A percentile compares a stretch with the other conserved stretches of the same genome.
Conservation (phyloP, 805 yeast species). For the Cyberlindnera sargentensis region DNA sequence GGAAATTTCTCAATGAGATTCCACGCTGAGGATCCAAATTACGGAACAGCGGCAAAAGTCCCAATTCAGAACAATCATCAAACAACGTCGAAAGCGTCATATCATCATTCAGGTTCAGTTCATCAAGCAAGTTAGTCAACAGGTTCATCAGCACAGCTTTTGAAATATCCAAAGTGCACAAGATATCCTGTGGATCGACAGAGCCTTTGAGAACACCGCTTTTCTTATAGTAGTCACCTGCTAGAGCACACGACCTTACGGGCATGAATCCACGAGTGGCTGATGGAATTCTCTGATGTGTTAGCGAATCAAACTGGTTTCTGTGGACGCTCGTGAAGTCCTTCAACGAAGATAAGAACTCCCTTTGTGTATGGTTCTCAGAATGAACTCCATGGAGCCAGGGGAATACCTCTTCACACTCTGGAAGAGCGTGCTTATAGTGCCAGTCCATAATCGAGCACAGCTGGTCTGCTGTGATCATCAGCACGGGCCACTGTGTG, state of each 20-base stretch:
- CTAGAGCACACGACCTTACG: constrained; percentile 22
- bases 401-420: constrained; percentile 68
- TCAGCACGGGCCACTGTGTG: constrained; percentile 14
- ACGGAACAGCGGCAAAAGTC: constrained; percentile 44
- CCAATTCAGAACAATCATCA: constrained; percentile 24
- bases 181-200: constrained; percentile 45
- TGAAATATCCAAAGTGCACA: constrained; percentile 41
- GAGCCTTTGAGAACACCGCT: constrained; percentile 49
- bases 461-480: constrained; percentile 16
- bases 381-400: constrained; percentile 70
- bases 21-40: constrained; percentile 65
- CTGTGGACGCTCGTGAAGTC: constrained; percentile 17
- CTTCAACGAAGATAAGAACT: constrained; percentile 16
- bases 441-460: constrained; percentile 16
- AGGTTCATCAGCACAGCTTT: constrained; percentile 26
- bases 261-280: constrained; percentile 18
- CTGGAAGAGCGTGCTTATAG: constrained; percentile 41
- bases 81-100: constrained; percentile 12
- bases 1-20: constrained; percentile 75
- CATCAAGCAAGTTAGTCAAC: constrained; percentile 15
- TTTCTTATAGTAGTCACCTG: constrained; percentile 4
- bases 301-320: constrained; percentile 17
- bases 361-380: constrained; percentile 21
- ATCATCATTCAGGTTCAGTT: constrained; percentile 17
- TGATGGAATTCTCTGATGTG: constrained; percentile 17